Conservation (phyloP, 768 basidiomycete species). For the Leccinum olivaceopallidum region DNA sequence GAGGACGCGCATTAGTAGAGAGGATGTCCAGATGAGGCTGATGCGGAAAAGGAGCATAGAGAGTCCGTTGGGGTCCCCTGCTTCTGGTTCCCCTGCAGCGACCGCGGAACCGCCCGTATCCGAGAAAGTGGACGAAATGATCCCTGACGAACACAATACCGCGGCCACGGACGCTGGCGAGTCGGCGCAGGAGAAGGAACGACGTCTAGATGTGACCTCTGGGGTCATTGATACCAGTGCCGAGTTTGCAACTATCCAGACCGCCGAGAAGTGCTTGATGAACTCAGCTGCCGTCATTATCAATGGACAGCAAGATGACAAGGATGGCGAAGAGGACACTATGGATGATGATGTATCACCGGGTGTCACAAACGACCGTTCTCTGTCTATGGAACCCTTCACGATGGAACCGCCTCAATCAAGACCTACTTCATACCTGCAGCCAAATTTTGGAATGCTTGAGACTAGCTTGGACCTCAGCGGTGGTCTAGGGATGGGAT, state of each 20-base stretch:
- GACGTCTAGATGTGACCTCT: slow-evolving; percentile 41
- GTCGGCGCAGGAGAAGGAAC: slow-evolving; percentile 27
- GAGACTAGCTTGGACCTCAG: slow-evolving; percentile 28
- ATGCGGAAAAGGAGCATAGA: slow-evolving; percentile 45
- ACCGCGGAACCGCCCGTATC: neutral
- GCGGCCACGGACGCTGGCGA: slow-evolving; percentile 2
- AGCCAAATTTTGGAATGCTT: slow-evolving; percentile 18
- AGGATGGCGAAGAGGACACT: neutral
- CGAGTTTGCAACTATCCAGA: slow-evolving; percentile 51
- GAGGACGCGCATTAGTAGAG: slow-evolving; percentile 51
- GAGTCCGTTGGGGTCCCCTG: slow-evolving; percentile 37
- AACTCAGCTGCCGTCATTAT: slow-evolving; percentile 10
- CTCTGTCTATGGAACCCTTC: neutral
- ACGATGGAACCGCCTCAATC: slow-evolving; percentile 9
- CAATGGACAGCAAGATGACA: slow-evolving; percentile 1
- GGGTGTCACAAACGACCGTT: neutral
- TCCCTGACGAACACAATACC: neutral
- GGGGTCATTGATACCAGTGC: slow-evolving; percentile 40
- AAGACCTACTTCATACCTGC: slow-evolving; percentile 9
- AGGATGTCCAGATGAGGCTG: slow-evolving; percentile 52
- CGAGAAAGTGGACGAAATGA: slow-evolving; percentile 1
- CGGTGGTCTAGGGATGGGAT: slow-evolving; percentile 23
- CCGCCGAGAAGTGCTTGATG: slow-evolving; percentile 43
- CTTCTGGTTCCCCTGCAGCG: slow-evolving; percentile 11
- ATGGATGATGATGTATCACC: neutral